Conservation (phyloP, 2,329 filamentous ascomycete species). For the Cylindrodendrum hubeiense region DNA sequence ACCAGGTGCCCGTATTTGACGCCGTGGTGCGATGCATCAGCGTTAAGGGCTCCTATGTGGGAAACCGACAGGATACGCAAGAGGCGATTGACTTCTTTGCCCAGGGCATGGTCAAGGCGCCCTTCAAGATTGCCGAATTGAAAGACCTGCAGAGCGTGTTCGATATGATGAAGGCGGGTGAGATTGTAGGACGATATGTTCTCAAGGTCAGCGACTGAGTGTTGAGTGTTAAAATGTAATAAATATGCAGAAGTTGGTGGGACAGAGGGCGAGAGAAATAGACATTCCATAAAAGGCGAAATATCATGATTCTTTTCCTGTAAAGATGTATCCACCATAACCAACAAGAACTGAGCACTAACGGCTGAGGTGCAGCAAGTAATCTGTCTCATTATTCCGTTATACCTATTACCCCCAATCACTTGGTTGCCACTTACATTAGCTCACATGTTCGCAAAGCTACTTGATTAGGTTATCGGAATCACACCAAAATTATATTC, state of each 20-base stretch:
- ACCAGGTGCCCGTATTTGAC: conserved; percentile 22
- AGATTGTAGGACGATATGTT: conserved; percentile 20
- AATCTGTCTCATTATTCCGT: not conserved
- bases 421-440: not conserved
- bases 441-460: not conserved
- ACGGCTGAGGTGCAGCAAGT: no score
- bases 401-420: not conserved
- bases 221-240: not conserved
- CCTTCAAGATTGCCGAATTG: conserved; percentile 17
- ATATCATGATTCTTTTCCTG: not conserved
- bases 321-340: no score
- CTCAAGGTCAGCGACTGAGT: conserved; percentile 22
- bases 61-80: conserved; percentile 19
- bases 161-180: conserved; percentile 21
- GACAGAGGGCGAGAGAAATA: not conserved
- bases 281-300: conserved; percentile 1
- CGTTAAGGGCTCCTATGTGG: conserved; percentile 21
- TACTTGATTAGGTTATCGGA: not conserved
- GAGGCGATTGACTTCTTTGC: conserved; percentile 21
- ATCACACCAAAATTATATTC: not conserved
- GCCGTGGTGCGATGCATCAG: conserved; percentile 22
- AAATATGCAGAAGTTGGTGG: no score
- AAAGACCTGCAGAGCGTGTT: conserved; percentile 13
- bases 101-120: conserved; percentile 17
- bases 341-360: no score